These are phyloP conservation scores for Aspergillus asperescens DNA, from an alignment of 495 filamentous ascomycete species.

Conservation along the genomic window DNA sequence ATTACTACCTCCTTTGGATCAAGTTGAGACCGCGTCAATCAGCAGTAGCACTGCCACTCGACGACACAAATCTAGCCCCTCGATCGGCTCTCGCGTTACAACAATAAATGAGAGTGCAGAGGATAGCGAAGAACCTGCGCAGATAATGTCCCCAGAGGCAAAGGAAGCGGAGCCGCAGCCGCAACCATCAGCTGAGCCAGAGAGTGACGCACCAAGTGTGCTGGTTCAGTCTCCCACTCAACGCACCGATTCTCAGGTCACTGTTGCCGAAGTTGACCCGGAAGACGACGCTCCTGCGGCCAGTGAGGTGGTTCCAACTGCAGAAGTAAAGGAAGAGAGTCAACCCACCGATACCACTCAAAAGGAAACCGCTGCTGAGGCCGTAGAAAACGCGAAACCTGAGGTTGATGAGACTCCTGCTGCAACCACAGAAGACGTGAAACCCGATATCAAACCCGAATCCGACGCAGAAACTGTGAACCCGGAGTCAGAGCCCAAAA, in stretches of 20 bases:
- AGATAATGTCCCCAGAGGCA: neutral
- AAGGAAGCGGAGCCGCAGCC: slow-evolving; percentile 14
- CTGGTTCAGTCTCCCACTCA: neutral
- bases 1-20: slow-evolving; percentile 18
- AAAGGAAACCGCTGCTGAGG: neutral
- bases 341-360: neutral
- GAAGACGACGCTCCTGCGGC: slow-evolving; percentile 4
- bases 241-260: slow-evolving; percentile 17
- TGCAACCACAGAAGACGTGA: too few species aligned
- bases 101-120: slow-evolving; percentile 69
- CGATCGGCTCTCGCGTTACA: slow-evolving; percentile 65
- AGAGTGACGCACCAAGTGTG: neutral
- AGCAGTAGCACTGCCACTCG: slow-evolving; percentile 62
- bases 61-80: slow-evolving; percentile 68
- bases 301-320: neutral
- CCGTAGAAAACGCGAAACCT: slow-evolving; percentile 1
- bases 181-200: neutral
- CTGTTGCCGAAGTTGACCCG: slow-evolving; percentile 20
- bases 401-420: neutral
- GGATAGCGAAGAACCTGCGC: slow-evolving; percentile 43
- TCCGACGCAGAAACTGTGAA: slow-evolving; percentile 8
- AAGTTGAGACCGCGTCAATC: slow-evolving; percentile 37
- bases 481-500: slow-evolving; percentile 10
- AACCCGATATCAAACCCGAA: slow-evolving; percentile 1
- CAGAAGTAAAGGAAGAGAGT: neutral